Conservation (phyloP, 163 green algal species). For the Scenedesmus sp. region DNA sequence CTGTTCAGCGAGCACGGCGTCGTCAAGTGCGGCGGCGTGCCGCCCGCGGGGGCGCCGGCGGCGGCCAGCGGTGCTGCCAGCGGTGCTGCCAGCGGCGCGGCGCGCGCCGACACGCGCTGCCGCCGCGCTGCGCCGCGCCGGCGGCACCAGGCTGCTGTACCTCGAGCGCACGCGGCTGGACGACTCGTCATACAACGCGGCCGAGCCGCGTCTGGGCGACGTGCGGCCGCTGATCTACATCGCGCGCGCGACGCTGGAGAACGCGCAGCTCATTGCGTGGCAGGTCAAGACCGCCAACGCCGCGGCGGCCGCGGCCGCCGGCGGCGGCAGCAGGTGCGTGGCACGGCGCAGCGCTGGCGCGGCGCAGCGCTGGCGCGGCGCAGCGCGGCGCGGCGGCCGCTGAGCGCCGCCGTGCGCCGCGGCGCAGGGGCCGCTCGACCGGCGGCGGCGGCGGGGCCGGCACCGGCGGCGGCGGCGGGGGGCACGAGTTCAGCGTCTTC, state of each 20-base stretch:
- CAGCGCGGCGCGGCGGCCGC: no score
- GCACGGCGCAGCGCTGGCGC: neutral
- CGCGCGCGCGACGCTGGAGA: conserved; percentile 59
- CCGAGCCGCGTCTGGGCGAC: conserved; percentile 46
- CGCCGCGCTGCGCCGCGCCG: neutral
- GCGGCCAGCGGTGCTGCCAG: no score
- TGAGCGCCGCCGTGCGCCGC: no score
- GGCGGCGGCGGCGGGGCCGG: no score
- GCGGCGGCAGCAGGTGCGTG: conserved; percentile 11
- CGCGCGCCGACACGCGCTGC: no score
- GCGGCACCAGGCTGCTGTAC: conserved; percentile 61
- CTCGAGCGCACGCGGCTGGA: conserved; percentile 54
- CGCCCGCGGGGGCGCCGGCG: no score
- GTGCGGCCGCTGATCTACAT: conserved; percentile 66
- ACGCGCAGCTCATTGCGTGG: conserved; percentile 65
- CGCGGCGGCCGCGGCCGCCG: neutral
- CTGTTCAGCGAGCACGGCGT: conserved; percentile 85
- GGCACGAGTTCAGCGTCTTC: conserved; percentile 54
- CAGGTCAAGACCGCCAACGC: conserved; percentile 36
- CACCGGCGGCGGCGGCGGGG: no score
- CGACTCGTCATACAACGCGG: conserved; percentile 54
- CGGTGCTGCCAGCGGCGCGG: no score
- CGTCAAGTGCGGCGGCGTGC: conserved; percentile 65
- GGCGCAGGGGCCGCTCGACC: neutral
- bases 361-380: no score